A percentile compares a stretch with the other conserved stretches of the same genome.
Conservation (phyloP, 768 basidiomycete genomes). For the Piloderma croceum region DNA sequence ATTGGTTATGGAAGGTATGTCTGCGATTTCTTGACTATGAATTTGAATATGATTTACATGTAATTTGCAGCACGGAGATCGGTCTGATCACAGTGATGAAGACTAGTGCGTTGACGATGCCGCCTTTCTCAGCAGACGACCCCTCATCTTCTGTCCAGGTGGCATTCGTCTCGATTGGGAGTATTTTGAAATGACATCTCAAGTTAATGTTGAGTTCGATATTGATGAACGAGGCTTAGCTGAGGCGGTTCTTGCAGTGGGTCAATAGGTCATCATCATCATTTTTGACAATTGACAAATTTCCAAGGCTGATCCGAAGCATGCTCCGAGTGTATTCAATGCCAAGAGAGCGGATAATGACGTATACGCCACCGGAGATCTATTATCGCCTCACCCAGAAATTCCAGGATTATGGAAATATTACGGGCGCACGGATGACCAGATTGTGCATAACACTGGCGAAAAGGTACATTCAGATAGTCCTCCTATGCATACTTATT, state of each 20-base stretch:
- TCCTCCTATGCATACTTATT: background rate
- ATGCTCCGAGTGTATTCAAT: conserved; percentile 25
- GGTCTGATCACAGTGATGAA: no score
- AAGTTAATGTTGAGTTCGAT: background rate
- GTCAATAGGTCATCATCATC: background rate
- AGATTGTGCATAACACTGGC: conserved; percentile 38
- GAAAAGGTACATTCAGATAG: conserved; percentile 27
- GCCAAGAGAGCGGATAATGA: conserved; percentile 23
- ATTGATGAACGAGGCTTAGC: background rate
- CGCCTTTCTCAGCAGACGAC: no score
- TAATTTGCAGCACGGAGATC: no score
- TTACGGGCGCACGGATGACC: conserved; percentile 40
- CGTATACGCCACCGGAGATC: conserved; percentile 36
- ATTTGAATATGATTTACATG: no score
- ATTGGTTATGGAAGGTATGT: conserved; percentile 19
- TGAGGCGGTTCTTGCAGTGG: conserved; percentile 11
- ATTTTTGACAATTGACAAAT: background rate
- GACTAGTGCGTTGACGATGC: no score
- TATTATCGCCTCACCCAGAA: conserved; percentile 36
- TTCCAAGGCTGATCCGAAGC: conserved; percentile 5
- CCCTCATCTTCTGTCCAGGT: conserved; percentile 4
- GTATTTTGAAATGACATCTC: conserved; percentile 7
- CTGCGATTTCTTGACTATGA: no score
- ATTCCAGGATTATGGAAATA: conserved; percentile 31
- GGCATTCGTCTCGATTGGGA: background rate